These are phyloP conservation scores for Phytophthora lateralis DNA, from an alignment of 352 stramenopile species.

Conservation along the genomic window DNA sequence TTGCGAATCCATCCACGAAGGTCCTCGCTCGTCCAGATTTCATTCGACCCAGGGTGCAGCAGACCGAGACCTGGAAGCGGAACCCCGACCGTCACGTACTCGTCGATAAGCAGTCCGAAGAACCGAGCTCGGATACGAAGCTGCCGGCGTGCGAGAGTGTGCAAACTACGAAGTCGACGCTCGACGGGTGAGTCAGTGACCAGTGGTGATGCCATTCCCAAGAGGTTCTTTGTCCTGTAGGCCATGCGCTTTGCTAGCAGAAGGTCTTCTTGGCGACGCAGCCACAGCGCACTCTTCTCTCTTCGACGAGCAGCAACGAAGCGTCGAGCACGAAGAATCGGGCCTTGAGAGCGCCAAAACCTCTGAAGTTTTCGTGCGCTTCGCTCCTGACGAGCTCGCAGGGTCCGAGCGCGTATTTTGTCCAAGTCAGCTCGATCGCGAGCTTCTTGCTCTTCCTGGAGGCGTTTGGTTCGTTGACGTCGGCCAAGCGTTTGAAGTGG, in stretches of 20 bases:
- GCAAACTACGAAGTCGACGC: conserved; percentile 52
- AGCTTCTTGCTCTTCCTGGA: conserved; percentile 45
- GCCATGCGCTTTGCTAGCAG: conserved; percentile 36
- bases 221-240: conserved; percentile 41
- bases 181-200: conserved; percentile 47
- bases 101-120: conserved; percentile 59
- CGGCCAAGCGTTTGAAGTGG: conserved; percentile 48
- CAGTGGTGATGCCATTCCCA: conserved; percentile 50
- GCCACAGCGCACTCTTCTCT: conserved; percentile 44
- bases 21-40: conserved; percentile 53
- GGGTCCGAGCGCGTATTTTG: conserved; percentile 36
- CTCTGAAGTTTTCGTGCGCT: conserved; percentile 47
- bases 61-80: conserved; percentile 55
- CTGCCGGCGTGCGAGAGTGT: conserved; percentile 49
- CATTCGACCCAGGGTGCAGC: conserved; percentile 33
- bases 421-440: conserved; percentile 54
- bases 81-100: conserved; percentile 70
- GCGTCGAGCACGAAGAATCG: conserved; percentile 42
- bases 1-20: conserved; percentile 58
- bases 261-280: conserved; percentile 42
- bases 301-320: conserved; percentile 22
- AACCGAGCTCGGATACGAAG: conserved; percentile 52
- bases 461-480: conserved; percentile 38
- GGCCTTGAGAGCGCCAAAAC: conserved; percentile 52
- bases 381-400: conserved; percentile 34